Conservation (phyloP, 306 rosid species). For the Betula pendula region DNA sequence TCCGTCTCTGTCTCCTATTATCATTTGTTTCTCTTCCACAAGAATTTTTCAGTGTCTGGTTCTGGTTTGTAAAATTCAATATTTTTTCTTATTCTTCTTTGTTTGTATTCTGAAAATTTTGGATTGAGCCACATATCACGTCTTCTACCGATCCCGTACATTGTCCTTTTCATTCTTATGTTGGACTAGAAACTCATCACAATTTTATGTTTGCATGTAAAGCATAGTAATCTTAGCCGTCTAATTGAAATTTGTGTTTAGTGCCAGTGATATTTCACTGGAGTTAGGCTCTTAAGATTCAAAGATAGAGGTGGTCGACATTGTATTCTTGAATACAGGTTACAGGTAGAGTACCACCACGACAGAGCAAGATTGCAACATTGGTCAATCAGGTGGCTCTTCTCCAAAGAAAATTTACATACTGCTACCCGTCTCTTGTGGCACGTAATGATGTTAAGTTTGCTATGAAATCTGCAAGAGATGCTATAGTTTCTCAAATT, state of each 20-base stretch:
- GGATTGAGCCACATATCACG: too few relatives aligned
- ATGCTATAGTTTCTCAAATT: slow-evolving; percentile 48
- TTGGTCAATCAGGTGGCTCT: slow-evolving; percentile 33
- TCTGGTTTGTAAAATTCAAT: too few relatives aligned
- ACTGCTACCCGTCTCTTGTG: slow-evolving; percentile 38
- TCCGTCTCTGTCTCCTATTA: too few relatives aligned
- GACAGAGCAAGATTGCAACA: slow-evolving; percentile 23
- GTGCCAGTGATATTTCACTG: slow-evolving; percentile 3
- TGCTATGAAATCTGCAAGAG: slow-evolving; percentile 45
- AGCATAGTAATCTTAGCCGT: background rate
- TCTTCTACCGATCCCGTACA: too few relatives aligned
- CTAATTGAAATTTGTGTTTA: background rate
- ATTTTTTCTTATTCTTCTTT: too few relatives aligned
- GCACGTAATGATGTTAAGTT: slow-evolving; percentile 17
- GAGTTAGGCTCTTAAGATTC: background rate
- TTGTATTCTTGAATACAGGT: slow-evolving; percentile 29
- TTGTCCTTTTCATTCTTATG: too few relatives aligned
- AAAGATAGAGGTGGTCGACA: background rate
- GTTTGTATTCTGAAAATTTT: too few relatives aligned
- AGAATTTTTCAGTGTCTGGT: too few relatives aligned
- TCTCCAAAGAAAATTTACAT: slow-evolving; percentile 36
- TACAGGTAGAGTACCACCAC: slow-evolving; percentile 32
- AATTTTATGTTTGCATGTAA: background rate
- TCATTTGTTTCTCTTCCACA: too few relatives aligned
- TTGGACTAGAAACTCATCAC: too few relatives aligned